These are phyloP conservation scores for Scytalidium lignicola DNA, from an alignment of 2,329 filamentous ascomycete genomes.

Conservation along the genomic window DNA sequence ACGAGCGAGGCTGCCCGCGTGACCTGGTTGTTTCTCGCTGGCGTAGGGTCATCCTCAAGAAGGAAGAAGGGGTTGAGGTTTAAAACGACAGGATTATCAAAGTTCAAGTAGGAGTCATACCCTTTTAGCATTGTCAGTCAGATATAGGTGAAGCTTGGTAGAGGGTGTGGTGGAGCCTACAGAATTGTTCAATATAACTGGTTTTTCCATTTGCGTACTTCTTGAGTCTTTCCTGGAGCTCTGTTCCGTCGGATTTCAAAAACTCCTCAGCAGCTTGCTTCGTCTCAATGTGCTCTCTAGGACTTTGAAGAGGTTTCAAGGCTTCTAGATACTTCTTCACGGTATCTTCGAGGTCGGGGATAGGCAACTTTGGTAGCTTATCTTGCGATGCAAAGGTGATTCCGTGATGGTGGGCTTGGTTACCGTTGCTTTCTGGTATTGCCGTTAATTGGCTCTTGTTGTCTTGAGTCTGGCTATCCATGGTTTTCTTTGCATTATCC, in stretches of 20 bases:
- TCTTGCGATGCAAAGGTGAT: constrained; percentile 90
- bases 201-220: constrained; percentile 85
- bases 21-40: constrained; percentile 92
- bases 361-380: constrained; percentile 83
- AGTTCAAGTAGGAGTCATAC: constrained; percentile 99
- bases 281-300: constrained; percentile 79
- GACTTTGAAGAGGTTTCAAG: constrained; percentile 73
- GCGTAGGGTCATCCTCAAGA: constrained; percentile 94
- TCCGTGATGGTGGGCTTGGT: constrained; percentile 54
- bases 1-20: constrained; percentile 89
- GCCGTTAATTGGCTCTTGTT: constrained; percentile 37
- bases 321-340: constrained; percentile 75
- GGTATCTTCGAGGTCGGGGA: constrained; percentile 77
- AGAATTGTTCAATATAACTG: constrained; percentile 98
- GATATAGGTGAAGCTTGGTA: background rate
- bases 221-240: constrained; percentile 83
- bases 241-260: constrained; percentile 71
- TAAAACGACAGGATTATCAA: constrained; percentile 92
- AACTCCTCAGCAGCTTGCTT: constrained; percentile 78
- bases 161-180: constrained; percentile 49
- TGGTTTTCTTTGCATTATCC: constrained; percentile 48
- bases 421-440: background rate
- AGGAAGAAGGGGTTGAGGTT: constrained; percentile 98
- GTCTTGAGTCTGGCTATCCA: constrained; percentile 40
- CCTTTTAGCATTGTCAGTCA: constrained; percentile 44